Evolutionary conservation across 2,329 filamentous ascomycete genomes (phyloP), one percentile per base, ranked within the genome.

Genomic region (Hyphodiscus sp.): DNA sequence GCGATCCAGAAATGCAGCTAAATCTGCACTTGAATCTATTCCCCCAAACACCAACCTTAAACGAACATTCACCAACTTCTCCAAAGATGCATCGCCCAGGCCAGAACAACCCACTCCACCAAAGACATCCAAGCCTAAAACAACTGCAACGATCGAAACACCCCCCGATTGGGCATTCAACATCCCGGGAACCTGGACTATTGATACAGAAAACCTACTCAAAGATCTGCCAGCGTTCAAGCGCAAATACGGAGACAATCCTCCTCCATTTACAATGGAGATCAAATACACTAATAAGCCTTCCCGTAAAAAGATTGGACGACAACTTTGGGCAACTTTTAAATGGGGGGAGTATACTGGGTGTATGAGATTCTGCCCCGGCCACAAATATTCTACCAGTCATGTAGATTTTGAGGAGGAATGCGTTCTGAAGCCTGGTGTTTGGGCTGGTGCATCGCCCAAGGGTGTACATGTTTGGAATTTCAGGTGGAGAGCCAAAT

Each of bases 131-230:
- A 26, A 26, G 23, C 23, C 23, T 8, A 26, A 26, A 4, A 4
- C 23, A 26, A 26, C 41, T 2, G 45, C 43, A 52, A 48, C 45
- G n/a, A 57, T 50, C 0, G 78, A 79, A 16, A 81, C 86, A 58
- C 47, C 29, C 29, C 47, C 47, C 13, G 20, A 41, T 41, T 49
- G 47, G 47, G 47, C 47, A 41, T 49, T 49, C 33, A 41, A 49
- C 33, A 13, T 49, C 15, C 29, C 47, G 8, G 47, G 47, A 49
- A 49, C 29, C 33, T 49, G 47, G 29, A 49, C 47, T 20, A 49
- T 49, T 41, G 47, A 49, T 19, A 41, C 47, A 19, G 41, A 38
- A 38, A 49, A 49, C 29, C 29, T 49, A 38, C 11, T 41, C 29
- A 38, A 41, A 49, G 47, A 49, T 19, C 47, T 49, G 16, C 33